These are phyloP conservation scores for Ceratocystis eucalypticola DNA, from an alignment of 2,329 filamentous ascomycete genomes.

Conservation along the genomic window DNA sequence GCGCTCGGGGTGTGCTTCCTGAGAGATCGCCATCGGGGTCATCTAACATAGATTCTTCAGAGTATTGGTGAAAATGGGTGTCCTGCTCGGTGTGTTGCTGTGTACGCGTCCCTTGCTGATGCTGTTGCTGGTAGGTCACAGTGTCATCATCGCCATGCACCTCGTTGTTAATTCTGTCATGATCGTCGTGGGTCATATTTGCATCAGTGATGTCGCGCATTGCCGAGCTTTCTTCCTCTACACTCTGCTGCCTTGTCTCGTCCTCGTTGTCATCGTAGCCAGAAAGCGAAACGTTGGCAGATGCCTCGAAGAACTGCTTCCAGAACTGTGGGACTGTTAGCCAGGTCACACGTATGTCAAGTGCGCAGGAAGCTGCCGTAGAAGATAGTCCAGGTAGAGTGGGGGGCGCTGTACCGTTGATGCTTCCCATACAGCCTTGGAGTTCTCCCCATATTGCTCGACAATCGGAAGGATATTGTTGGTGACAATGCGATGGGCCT, in stretches of 20 bases:
- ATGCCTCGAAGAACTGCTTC: conserved; percentile 99
- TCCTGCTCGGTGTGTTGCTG: conserved; percentile 14
- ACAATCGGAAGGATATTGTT: conserved; percentile 84
- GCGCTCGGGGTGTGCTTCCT: conserved; percentile 51
- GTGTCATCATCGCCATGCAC: conserved; percentile 28
- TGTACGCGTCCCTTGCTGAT: background rate
- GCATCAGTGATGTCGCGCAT: conserved; percentile 40
- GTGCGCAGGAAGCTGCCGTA: background rate
- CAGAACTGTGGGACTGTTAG: conserved; percentile 54
- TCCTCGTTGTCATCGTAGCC: conserved; percentile 76
- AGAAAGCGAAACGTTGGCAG: conserved; percentile 89
- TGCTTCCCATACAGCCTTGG: conserved; percentile 87
- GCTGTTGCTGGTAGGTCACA: conserved; percentile 27
- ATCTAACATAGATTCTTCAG: conserved; percentile 55
- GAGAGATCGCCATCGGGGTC: conserved; percentile 40
- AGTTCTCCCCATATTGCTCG: conserved; percentile 90
- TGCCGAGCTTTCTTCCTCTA: conserved; percentile 38
- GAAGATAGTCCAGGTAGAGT: background rate
- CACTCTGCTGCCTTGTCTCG: conserved; percentile 33
- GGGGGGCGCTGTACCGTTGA: conserved; percentile 52
- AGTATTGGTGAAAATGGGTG: background rate
- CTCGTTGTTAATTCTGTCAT: conserved; percentile 33
- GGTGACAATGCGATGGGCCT: conserved; percentile 90
- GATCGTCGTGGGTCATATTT: conserved; percentile 22
- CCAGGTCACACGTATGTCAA: background rate